These are phyloP conservation scores for Phlebiopsis flavidoalba DNA, from an alignment of 768 basidiomycete species.

Conservation along the genomic window DNA sequence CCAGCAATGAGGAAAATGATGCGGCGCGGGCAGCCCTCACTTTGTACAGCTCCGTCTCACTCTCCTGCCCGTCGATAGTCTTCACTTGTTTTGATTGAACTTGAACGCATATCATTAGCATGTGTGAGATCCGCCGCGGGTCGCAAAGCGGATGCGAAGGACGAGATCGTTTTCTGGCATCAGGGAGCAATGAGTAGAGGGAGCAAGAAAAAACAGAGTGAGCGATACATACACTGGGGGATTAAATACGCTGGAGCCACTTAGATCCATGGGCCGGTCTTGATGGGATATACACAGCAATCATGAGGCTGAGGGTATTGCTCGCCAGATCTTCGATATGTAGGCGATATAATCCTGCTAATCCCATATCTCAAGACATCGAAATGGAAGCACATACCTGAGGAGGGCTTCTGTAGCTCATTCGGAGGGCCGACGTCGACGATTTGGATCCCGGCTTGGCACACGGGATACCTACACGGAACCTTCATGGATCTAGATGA, in stretches of 20 bases:
- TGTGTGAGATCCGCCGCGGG: constrained; percentile 11
- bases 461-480: neutral
- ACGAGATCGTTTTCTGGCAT: constrained; percentile 33
- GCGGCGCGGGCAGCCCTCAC: constrained; percentile 18
- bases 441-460: neutral
- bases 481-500: neutral
- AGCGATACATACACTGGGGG: neutral
- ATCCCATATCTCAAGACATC: neutral
- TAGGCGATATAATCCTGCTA: neutral
- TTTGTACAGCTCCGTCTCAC: constrained; percentile 38
- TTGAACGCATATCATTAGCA: constrained; percentile 37
- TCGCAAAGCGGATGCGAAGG: constrained; percentile 31
- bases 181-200: neutral
- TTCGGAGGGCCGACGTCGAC: neutral
- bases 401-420: neutral
- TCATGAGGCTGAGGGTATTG: neutral
- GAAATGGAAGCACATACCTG: neutral
- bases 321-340: neutral
- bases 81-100: constrained; percentile 34
- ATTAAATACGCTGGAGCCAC: neutral
- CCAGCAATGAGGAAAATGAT: neutral
- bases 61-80: constrained; percentile 21
- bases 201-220: neutral
- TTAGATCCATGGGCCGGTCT: neutral
- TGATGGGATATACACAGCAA: neutral